Evolutionary conservation across 305 asterid species (phyloP), one percentile per base, ranked within the genome.

Genomic region (Fraxinus sp.): DNA sequence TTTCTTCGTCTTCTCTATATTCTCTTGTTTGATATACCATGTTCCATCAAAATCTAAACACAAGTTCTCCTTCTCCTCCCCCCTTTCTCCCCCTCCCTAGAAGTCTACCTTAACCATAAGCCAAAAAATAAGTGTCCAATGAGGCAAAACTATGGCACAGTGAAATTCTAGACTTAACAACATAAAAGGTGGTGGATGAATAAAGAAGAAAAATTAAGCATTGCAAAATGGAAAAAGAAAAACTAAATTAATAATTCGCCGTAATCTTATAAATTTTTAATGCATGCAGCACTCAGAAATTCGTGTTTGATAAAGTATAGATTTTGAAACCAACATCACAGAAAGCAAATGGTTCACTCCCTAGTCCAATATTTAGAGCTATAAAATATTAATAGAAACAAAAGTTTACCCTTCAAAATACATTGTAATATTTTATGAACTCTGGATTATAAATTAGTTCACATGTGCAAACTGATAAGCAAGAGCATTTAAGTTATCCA

Each of bases 101-200:
- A 85, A 16, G 78, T 84, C 66, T 85, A 83, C 46, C 32, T 30
- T 36, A 73, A 75, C 80, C 78, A 71, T 30, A 43, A n/a, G 57
- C 79, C 41, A 5, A 22, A 72, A 73, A 80, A 49, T 26, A 70
- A 79, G 78, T 28, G 82, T 41, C 64, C 30, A 64, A 55, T 8
- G 46, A 36, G 35, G 30, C 37, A 37, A 79, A 33, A 66, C 43
- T 26, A 28, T 52, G 75, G 75, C 28, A 64, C 7, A 70, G 57
- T 11, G 3, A 35, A 77, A 18, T 77, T 82, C 41, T 73, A 68
- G 52, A 20, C 41, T 18, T 26, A 68, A 57, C 70, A 80, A 62
- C 72, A 59, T 18, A 82, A 70, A n/a, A 64, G 76, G 43, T 68
- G 62, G 22, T 26, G 64, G 75, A 81, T 78, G 32, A 30, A 77